These are phyloP conservation scores for Cucurbita argyrosperma DNA, from an alignment of 306 rosid species.

Conservation along the genomic window DNA sequence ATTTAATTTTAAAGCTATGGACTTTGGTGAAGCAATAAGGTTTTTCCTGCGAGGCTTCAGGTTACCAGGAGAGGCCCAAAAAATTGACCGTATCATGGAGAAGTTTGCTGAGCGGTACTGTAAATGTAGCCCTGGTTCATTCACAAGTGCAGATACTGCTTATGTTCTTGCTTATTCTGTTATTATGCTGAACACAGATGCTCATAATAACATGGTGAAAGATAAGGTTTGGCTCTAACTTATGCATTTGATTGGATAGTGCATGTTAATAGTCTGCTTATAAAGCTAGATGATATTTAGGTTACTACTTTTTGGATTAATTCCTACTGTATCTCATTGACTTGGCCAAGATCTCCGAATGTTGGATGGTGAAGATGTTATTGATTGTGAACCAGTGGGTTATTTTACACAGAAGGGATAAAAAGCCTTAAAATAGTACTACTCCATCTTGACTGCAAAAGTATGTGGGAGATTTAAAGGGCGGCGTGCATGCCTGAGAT, in stretches of 20 bases:
- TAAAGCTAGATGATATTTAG: not conserved
- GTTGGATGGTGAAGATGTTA: not conserved
- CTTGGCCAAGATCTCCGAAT: not conserved
- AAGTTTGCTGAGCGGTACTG: conserved; percentile 99
- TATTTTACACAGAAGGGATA: not conserved
- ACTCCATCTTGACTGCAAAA: not conserved
- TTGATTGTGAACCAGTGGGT: not conserved
- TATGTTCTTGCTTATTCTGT: conserved; percentile 98
- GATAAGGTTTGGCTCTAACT: conserved; percentile 56
- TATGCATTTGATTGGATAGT: not conserved
- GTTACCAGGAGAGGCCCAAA: conserved; percentile 99
- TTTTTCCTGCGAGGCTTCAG: conserved; percentile 94
- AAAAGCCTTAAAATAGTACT: not conserved
- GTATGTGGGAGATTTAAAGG: not conserved
- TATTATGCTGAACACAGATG: conserved; percentile 97
- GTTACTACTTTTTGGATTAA: not conserved
- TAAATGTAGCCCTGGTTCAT: conserved; percentile 87
- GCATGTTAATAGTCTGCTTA: not conserved
- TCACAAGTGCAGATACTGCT: conserved; percentile 97
- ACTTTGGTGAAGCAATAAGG: conserved; percentile 91
- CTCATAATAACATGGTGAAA: conserved; percentile 94
- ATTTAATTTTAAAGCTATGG: conserved; percentile 71
- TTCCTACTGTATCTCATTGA: not conserved
- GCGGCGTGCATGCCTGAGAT: not conserved
- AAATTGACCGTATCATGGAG: conserved; percentile 99